phyloP scores from a whole-genome alignment of 208 protist genomes.

The Borovskyia barvae region DNA sequence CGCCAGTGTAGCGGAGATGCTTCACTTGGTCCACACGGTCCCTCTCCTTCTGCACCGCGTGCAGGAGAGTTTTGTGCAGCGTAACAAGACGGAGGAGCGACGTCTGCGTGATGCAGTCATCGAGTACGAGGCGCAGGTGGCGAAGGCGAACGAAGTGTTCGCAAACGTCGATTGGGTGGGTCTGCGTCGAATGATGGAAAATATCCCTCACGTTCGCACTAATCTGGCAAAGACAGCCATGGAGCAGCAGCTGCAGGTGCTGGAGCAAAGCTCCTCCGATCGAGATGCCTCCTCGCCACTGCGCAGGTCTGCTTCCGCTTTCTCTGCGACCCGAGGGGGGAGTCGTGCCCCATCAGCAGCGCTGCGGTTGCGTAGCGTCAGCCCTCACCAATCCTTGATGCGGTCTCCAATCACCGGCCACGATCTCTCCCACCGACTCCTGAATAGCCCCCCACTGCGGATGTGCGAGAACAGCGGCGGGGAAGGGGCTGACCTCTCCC shows the following conservation, averaged over 20 bases:
- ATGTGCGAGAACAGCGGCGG: neutral
- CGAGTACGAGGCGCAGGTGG: constrained; percentile 4
- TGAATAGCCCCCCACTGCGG: constrained; percentile 1
- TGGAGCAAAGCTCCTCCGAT: neutral
- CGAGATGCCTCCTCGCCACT: neutral
- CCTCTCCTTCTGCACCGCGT: constrained; percentile 10
- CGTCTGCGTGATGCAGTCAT: constrained; percentile 18
- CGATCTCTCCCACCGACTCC: neutral
- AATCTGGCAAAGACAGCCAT: too few relatives aligned
- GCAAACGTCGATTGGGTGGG: constrained; percentile 19
- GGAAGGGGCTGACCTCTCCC: too few relatives aligned
- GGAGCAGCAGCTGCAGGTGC: neutral
- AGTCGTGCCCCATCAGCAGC: neutral
- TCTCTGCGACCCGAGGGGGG: too few relatives aligned
- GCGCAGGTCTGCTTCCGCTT: neutral
- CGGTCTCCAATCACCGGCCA: neutral
- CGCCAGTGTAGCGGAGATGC: constrained; percentile 7
- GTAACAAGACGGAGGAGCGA: constrained; percentile 21
- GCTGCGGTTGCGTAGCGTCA: constrained; percentile 1
- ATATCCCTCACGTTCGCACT: constrained; percentile 11
- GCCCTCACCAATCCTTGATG: neutral
- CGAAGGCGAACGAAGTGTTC: neutral
- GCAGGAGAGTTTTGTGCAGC: constrained; percentile 12
- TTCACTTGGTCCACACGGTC: constrained; percentile 18
- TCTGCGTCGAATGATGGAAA: constrained; percentile 20